Evolutionary conservation across 2,329 filamentous ascomycete species (phyloP), one percentile per base, ranked within the genome.

Genomic region (Penicillium fuscoglaucum): DNA sequence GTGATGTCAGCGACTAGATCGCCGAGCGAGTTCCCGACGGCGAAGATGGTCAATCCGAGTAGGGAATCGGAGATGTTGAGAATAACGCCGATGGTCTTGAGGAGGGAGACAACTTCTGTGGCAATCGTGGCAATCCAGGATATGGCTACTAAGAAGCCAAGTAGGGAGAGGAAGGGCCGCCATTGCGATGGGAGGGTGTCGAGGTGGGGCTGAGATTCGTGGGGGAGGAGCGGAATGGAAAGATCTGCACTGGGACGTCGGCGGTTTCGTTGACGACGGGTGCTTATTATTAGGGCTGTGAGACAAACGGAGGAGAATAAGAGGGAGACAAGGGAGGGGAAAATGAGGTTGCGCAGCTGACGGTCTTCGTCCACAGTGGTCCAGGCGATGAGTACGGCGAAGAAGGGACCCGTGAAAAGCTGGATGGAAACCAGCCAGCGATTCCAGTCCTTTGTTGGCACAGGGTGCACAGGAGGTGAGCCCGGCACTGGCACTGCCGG

Each of bases 51-150:
- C 52, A 99, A 83, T 1, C 95, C 95, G 12, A 99, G 83, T 62
- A 99, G 91, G 4, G 95, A 95, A 75, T 99, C 95, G 17, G 90
- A 95, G 71, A 99, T 99, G 69, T 90, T 88, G 56, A 96, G 80
- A 51, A 99, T 91, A 31, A 98, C 90, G 9, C 95, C 95, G 49
- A 98, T 81, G 0, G 95, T 90, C 77, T 99, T 98, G 63, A 99
- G 83, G 6, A 97, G 90, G 33, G 91, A 93, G 6, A 99, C 95
- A 6, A 99, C 95, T 78, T 99, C 93, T 37, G 91, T 91, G 2
- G 95, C 93, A 66, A 99, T 92, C 1, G 91, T 95, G 40, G 91
- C 95, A 67, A 98, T 97, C 95, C 96, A 99, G 26, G 91, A 90
- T 57, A 98, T 95, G 61, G 90, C 87, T 58, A 98, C 96, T 9